phyloP scores from a whole-genome alignment of 495 filamentous ascomycete species.

The Podospora fimiseda region DNA sequence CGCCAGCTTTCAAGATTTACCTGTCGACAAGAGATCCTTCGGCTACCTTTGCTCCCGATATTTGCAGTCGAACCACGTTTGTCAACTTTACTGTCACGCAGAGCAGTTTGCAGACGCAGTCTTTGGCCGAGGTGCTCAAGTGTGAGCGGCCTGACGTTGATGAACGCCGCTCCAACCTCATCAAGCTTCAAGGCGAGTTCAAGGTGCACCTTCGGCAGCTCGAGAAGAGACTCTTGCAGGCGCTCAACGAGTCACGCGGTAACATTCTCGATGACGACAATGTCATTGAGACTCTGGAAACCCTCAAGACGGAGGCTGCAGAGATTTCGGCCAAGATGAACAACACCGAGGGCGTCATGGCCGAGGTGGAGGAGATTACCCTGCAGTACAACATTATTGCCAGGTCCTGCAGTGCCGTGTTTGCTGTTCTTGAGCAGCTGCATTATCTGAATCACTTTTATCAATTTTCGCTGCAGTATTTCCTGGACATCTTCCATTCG shows the following conservation, averaged over 20 bases:
- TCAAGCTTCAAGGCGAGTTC: slow-evolving; percentile 98
- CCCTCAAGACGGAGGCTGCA: slow-evolving; percentile 91
- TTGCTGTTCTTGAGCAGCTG: slow-evolving; percentile 92
- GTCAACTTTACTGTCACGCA: slow-evolving; percentile 99
- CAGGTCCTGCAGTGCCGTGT: slow-evolving; percentile 89
- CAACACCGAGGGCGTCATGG: slow-evolving; percentile 96
- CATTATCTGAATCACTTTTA: slow-evolving; percentile 99
- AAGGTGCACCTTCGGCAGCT: slow-evolving; percentile 91
- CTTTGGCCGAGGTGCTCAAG: slow-evolving; percentile 91
- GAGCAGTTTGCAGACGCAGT: slow-evolving; percentile 96
- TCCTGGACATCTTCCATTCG: slow-evolving; percentile 92
- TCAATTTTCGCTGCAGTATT: slow-evolving; percentile 97
- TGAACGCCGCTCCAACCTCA: slow-evolving; percentile 87
- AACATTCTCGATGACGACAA: slow-evolving; percentile 98
- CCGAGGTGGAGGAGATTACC: slow-evolving; percentile 91
- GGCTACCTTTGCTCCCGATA: slow-evolving; percentile 92
- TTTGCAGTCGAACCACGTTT: slow-evolving; percentile 96
- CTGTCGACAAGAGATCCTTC: slow-evolving; percentile 94
- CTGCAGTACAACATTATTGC: slow-evolving; percentile 88
- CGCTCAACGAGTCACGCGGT: slow-evolving; percentile 92
- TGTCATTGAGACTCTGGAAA: slow-evolving; percentile 96
- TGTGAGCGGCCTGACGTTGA: slow-evolving; percentile 98
- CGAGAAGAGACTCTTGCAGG: slow-evolving; percentile 91
- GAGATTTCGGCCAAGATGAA: slow-evolving; percentile 94
- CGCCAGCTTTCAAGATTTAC: slow-evolving; percentile 91